Percentiles rank a stretch among this genome's conserved stretches.
Evolutionary conservation across 2,329 filamentous ascomycete species (phyloP).

Genomic region (Pleoardoris graminearum): DNA sequence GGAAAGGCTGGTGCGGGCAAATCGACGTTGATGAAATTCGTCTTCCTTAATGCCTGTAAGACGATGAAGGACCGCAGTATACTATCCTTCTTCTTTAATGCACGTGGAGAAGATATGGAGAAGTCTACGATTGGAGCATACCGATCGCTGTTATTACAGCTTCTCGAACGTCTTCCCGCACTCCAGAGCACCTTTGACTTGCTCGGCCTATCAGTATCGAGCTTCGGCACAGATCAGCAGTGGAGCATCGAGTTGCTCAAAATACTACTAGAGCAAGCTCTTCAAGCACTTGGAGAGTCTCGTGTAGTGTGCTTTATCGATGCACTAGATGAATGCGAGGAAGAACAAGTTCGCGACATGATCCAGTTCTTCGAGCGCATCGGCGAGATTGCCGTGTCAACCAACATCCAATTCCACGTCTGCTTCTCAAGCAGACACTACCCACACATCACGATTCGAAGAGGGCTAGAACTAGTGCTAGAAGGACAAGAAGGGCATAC

Average conservation of each 20-base stretch:
- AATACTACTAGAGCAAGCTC: conserved; percentile 16
- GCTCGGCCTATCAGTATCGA: conserved; percentile 6
- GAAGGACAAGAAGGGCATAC: conserved; percentile 41
- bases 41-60: conserved; percentile 11
- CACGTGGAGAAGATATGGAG: conserved; percentile 17
- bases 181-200: conserved; percentile 6
- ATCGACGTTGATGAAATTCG: conserved; percentile 46
- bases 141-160: conserved; percentile 22
- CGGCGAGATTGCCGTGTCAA: conserved; percentile 24
- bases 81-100: conserved; percentile 25
- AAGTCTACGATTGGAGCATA: conserved; percentile 19
- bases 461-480: conserved; percentile 33
- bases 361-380: conserved; percentile 49
- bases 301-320: conserved; percentile 36
- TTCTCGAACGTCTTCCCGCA: conserved; percentile 15
- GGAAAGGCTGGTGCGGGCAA: conserved; percentile 42
- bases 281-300: conserved; percentile 8
- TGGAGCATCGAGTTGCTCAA: conserved; percentile 13
- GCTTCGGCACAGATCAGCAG: too few species aligned
- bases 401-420: conserved; percentile 25
- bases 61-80: neutral
- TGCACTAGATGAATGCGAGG: conserved; percentile 54
- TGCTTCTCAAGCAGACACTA: conserved; percentile 56
- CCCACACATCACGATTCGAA: conserved; percentile 44
- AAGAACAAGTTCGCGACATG: conserved; percentile 48